Conservation (phyloP, 768 basidiomycete species). For the Phanerochaete carnosa region DNA sequence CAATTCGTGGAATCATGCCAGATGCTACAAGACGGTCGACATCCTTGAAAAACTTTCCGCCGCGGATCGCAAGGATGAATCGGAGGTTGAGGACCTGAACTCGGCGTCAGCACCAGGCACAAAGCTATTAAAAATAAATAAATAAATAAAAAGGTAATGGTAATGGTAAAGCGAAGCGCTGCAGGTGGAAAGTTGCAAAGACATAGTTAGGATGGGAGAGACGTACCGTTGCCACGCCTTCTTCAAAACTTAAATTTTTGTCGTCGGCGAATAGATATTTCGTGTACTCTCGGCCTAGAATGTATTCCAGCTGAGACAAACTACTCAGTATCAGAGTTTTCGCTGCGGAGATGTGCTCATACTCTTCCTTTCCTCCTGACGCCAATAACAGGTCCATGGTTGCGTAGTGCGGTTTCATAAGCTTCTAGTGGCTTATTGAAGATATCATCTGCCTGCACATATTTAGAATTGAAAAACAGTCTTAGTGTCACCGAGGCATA, state of each 20-base stretch:
- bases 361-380: constrained; percentile 30
- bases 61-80: constrained; percentile 23
- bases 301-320: constrained; percentile 29
- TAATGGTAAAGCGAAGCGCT: too few relatives aligned
- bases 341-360: neutral
- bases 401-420: constrained; percentile 28
- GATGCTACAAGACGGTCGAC: constrained; percentile 28
- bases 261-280: constrained; percentile 28
- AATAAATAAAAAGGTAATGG: too few relatives aligned
- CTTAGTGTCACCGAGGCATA: neutral
- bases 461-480: neutral
- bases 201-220: too few relatives aligned
- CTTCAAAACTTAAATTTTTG: constrained; percentile 30
- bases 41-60: constrained; percentile 26
- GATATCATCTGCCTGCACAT: constrained; percentile 23
- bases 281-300: constrained; percentile 27
- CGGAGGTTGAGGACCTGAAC: constrained; percentile 31
- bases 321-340: neutral
- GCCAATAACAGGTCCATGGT: constrained; percentile 29
- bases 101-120: neutral
- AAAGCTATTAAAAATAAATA: neutral
- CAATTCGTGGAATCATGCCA: constrained; percentile 26
- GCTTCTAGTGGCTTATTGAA: constrained; percentile 28
- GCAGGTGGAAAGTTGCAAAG: too few relatives aligned
- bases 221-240: constrained; percentile 27